A percentile compares a stretch with the other conserved stretches of the same genome.
phyloP scores from a whole-genome alignment of 1,139 yeast genomes.

The Suhomyces anneliseae region DNA sequence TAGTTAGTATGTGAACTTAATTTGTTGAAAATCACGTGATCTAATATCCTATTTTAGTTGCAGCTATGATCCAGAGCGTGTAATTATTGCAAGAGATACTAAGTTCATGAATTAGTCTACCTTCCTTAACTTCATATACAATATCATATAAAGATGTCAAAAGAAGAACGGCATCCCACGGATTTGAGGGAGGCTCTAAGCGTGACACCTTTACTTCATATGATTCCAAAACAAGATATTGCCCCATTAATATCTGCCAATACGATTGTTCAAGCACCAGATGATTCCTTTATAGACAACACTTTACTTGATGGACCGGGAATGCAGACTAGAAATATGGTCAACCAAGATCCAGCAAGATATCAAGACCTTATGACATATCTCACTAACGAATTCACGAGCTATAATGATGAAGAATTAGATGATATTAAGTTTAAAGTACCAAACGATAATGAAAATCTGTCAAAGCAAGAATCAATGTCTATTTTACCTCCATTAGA shows the following conservation, averaged over 20 bases:
- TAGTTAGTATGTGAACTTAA: too few species aligned
- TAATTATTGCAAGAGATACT: not conserved
- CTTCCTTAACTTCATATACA: too few species aligned
- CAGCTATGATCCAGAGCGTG: not conserved
- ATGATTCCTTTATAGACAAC: conserved; percentile 3
- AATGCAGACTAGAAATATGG: conserved; percentile 8
- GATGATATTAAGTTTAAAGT: conserved; percentile 14
- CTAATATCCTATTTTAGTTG: not conserved
- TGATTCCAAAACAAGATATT: conserved; percentile 31
- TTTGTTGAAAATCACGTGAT: not conserved
- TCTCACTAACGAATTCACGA: conserved; percentile 19
- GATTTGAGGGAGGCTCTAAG: conserved; percentile 26
- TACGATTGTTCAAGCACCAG: conserved; percentile 9
- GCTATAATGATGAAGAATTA: conserved; percentile 16
- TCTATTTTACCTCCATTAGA: conserved; percentile 9
- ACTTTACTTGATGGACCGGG: not conserved
- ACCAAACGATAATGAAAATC: not conserved
- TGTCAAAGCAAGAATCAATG: not conserved
- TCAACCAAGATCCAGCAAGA: conserved; percentile 16
- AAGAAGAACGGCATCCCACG: conserved; percentile 13
- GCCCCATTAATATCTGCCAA: conserved; percentile 22
- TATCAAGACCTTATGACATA: conserved; percentile 14
- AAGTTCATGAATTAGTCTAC: not conserved
- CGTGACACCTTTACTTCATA: conserved; percentile 29
- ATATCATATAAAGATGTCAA: not conserved